Evolutionary conservation across 495 filamentous ascomycete species (phyloP), one percentile per base, ranked within the genome.

Genomic region (Penicillium simplicissimum): DNA sequence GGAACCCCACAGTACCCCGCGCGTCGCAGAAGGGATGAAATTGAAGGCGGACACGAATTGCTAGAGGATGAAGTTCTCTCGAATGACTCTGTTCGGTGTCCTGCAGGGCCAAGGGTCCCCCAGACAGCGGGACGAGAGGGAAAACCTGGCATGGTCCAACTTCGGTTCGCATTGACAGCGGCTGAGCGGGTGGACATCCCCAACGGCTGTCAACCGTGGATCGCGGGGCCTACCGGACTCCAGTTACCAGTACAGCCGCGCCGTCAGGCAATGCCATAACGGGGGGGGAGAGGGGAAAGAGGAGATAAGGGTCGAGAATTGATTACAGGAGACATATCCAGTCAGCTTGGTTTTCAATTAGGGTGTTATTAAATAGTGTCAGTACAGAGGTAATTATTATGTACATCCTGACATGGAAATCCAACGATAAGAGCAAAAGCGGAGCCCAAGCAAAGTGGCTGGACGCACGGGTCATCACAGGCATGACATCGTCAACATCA

Each of bases 341-440:
- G 17, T n/a, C 8, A 8, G 8, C n/a, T 42, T 17, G 8, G 8
- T 4, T 47, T 47, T 25, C 11, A 28, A 61, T 61, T 61, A 61
- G 9, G 43, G 25, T 28, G 28, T 10, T 52, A 42, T 61, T 51
- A 57, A 21, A 10, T 51, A 40, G 25, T 17, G 28, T 63, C 57
- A 31, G 52, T 51, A 54, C 40, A 8, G 25, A 33, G 38, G 23
- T 53, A 47, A 47, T 60, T 21, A 34, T 47, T 65, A 65, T 60
- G 31, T 65, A 79, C 70, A 82, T 73, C 48, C 17, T n/a, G 38
- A 19, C 25, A 49, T 28, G 23, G 4, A 49, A 49, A 49, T 49
- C 23, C 42, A 45, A 45, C 42, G 21, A 31, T n/a, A 49, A 47
- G 52, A 58, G 33, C 19, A 43, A 33, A 42, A 21, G 14, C 28